Evolutionary conservation across 805 yeast genomes (phyloP), one percentile per base, ranked within the genome.

Genomic region (Zygotorulaspora chibaensis): DNA sequence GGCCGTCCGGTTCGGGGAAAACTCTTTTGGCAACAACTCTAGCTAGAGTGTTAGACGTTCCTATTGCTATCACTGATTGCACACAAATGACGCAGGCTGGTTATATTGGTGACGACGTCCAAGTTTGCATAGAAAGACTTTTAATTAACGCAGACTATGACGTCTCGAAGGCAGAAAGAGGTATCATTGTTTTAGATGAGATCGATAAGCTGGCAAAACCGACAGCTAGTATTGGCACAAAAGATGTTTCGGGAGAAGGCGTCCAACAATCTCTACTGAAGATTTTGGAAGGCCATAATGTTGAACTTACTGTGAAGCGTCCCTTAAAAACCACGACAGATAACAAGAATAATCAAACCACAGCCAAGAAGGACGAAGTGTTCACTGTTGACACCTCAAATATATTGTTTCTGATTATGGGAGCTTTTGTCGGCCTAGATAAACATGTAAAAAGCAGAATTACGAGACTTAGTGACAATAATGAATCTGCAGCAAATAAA

Each of bases 41-140:
- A 35, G 83, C 84, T 0, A 68, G 67, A 31, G 64, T 71, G 0
- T 56, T 79, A 35, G 73, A 77, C 26, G 80, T 76, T 20, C 84
- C 84, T 2, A 73, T 79, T 31, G 74, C 80, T 0, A 78, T 79
- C 11, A 77, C 79, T 5, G 84, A 79, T 53, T 80, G 84, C 56
- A 79, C 84, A 0, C 76, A 80, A 36, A 55, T 79, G 47, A 79
- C 84, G 0, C 84, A 79, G 54, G 82, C 84, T 0, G 84, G 84
- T 6, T 79, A 80, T 54, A 77, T 80, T 36, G 84, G 84, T 18
- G 84, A 79, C 48, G 84, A 80, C 59, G 80, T 77, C 13, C 83
- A 80, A 49, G 65, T 73, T 26, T 78, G 83, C 52, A 70, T 79
- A 18, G 79, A 76, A 56, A 69, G 80, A 45, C 62, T 79, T 16